Evolutionary conservation across 192 early-diverging fungal species (phyloP).

Genomic region (Umbelopsis ramanniana): DNA sequence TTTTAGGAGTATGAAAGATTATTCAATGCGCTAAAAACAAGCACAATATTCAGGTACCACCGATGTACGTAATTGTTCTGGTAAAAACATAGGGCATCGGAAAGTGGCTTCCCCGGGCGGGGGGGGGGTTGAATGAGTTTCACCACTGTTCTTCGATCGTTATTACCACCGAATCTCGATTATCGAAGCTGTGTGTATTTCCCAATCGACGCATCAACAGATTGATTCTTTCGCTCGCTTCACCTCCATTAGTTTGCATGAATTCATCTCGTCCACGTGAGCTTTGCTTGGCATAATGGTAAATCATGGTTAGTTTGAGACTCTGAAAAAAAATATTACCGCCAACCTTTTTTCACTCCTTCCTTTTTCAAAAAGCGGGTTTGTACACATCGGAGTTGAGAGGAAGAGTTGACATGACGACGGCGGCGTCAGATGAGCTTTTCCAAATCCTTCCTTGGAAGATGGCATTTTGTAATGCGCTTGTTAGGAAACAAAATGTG

Average conservation of each 20-base stretch:
- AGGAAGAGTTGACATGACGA: conserved; percentile 1
- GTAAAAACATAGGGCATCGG: neutral
- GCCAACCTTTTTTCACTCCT: neutral
- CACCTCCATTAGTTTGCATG: neutral
- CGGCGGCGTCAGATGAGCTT: neutral
- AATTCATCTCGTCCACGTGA: conserved; percentile 1
- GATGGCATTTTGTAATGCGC: neutral
- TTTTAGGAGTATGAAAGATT: too few species aligned
- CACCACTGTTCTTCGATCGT: neutral
- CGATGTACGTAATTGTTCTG: neutral
- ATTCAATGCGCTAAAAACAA: neutral
- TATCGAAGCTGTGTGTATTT: neutral
- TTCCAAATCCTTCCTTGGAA: neutral
- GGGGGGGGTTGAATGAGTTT: neutral
- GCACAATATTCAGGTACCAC: neutral
- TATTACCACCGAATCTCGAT: neutral
- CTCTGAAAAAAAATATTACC: neutral
- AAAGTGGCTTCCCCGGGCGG: neutral
- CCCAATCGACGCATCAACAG: neutral
- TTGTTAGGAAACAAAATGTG: neutral
- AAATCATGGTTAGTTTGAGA: neutral
- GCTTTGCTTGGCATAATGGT: conserved; percentile 8
- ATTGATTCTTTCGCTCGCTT: neutral
- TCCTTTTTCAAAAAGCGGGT: neutral
- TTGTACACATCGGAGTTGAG: conserved; percentile 1